These are phyloP conservation scores for Xerocomus tenax DNA, from an alignment of 1,284 basidiomycete species.

Conservation along the genomic window DNA sequence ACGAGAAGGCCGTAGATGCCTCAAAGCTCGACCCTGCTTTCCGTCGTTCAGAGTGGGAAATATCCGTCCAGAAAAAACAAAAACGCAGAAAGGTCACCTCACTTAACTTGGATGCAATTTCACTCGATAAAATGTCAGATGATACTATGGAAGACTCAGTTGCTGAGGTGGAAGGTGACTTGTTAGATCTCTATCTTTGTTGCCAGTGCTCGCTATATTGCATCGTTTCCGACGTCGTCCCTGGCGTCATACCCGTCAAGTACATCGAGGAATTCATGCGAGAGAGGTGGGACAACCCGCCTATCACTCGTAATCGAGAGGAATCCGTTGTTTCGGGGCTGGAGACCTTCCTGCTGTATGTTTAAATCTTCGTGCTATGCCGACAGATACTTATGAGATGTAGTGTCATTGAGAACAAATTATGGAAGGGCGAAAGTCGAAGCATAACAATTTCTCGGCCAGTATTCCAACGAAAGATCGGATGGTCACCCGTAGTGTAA, in stretches of 20 bases:
- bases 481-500: slow-evolving; percentile 56
- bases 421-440: slow-evolving; percentile 63
- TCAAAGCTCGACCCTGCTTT: slow-evolving; percentile 57
- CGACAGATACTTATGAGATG: slow-evolving; percentile 10
- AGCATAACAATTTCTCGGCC: slow-evolving; percentile 45
- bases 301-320: slow-evolving; percentile 37
- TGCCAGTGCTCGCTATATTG: slow-evolving; percentile 72
- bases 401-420: slow-evolving; percentile 63
- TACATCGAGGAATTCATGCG: slow-evolving; percentile 39
- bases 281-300: slow-evolving; percentile 37
- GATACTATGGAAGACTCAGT: slow-evolving; percentile 28
- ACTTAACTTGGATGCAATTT: slow-evolving; percentile 23
- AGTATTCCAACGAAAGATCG: slow-evolving; percentile 55
- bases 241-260: slow-evolving; percentile 57
- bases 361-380: slow-evolving; percentile 3
- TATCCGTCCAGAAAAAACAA: slow-evolving; percentile 40
- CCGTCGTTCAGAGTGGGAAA: slow-evolving; percentile 50
- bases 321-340: slow-evolving; percentile 46
- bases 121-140: slow-evolving; percentile 30
- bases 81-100: slow-evolving; percentile 40
- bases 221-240: slow-evolving; percentile 57
- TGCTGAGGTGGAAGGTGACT: slow-evolving; percentile 42
- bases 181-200: slow-evolving; percentile 70
- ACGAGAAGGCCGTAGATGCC: slow-evolving; percentile 58
- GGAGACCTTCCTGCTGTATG: slow-evolving; percentile 60